These are phyloP conservation scores for Beauveria varroae DNA, from an alignment of 2,329 filamentous ascomycete genomes.

Conservation along the genomic window DNA sequence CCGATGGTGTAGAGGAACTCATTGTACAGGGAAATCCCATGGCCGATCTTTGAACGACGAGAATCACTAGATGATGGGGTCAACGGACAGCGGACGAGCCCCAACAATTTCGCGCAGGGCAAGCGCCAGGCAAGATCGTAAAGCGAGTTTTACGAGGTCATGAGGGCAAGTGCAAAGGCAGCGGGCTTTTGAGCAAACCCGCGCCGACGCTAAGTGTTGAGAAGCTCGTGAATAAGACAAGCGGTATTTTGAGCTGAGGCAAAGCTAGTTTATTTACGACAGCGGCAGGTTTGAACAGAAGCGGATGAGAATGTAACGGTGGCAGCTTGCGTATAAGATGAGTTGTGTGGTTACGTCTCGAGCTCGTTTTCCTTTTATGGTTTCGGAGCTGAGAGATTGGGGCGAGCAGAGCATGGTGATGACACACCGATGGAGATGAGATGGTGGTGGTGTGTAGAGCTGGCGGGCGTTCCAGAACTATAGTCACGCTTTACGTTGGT, in stretches of 20 bases:
- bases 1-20: too few species aligned
- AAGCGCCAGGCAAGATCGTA: too few species aligned
- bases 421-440: not conserved
- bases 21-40: too few species aligned
- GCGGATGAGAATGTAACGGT: not conserved
- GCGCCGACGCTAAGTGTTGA: not conserved
- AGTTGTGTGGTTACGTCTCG: not conserved
- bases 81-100: too few species aligned
- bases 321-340: not conserved
- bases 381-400: constrained; percentile 1
- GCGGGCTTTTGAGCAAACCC: too few species aligned
- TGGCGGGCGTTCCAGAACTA: too few species aligned
- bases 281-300: not conserved
- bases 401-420: not conserved
- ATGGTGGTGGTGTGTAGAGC: not conserved
- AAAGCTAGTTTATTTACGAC: not conserved
- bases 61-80: too few species aligned
- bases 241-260: not conserved
- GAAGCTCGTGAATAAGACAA: not conserved
- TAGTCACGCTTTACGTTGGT: too few species aligned
- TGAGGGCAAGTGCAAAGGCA: not conserved
- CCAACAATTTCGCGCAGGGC: too few species aligned
- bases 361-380: not conserved
- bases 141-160: too few species aligned
- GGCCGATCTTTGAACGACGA: too few species aligned